Conservation (phyloP, 2,329 filamentous ascomycete species). For the Xylariaceae sp. region DNA sequence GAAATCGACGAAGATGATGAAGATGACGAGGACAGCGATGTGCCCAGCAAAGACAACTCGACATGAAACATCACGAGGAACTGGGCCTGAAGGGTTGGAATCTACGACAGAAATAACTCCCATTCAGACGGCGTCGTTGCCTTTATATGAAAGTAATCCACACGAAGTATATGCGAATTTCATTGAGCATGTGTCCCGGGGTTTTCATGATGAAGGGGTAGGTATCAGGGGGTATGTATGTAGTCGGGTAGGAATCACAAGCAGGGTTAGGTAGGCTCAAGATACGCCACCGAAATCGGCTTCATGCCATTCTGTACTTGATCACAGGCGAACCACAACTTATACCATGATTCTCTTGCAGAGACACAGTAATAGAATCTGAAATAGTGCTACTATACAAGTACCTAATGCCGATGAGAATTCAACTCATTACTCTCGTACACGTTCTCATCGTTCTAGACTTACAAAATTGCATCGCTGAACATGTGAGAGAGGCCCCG, state of each 20-base stretch:
- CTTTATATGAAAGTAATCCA: not conserved
- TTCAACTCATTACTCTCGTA: too few species aligned
- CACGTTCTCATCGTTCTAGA: too few species aligned
- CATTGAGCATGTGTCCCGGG: not conserved
- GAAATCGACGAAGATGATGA: constrained; percentile 27
- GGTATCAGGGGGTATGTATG: too few species aligned
- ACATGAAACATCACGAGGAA: constrained; percentile 4
- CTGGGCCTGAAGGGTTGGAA: constrained; percentile 9
- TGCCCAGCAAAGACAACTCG: constrained; percentile 8
- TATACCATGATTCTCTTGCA: too few species aligned
- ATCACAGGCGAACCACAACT: too few species aligned
- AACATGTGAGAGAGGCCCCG: too few species aligned
- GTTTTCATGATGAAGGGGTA: not conserved
- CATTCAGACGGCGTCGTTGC: not conserved
- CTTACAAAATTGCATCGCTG: too few species aligned
- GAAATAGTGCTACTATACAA: too few species aligned
- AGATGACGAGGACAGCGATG: constrained; percentile 20
- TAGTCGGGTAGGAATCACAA: too few species aligned
- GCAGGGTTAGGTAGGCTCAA: not conserved
- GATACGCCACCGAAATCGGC: not conserved
- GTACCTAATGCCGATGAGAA: too few species aligned
- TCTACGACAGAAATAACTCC: constrained; percentile 4
- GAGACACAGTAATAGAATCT: too few species aligned
- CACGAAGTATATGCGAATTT: not conserved
- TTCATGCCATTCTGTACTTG: not conserved